These are phyloP conservation scores for Amphicarpaea edgeworthii DNA, from an alignment of 306 rosid genomes.

Conservation along the genomic window DNA sequence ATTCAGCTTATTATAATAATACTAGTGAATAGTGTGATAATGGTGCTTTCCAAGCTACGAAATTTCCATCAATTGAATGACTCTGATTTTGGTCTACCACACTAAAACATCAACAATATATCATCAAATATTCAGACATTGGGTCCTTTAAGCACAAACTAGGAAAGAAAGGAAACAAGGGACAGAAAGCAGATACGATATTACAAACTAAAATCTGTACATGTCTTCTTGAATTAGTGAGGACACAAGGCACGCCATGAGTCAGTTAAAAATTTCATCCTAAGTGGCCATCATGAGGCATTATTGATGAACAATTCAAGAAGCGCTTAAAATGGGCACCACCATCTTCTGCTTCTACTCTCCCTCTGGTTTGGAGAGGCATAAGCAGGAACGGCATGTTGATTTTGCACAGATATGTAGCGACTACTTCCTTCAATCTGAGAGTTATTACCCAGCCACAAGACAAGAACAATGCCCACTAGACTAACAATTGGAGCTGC, in stretches of 20 bases:
- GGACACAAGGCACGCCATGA: slow-evolving; percentile 46
- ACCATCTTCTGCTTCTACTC: slow-evolving; percentile 85
- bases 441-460: slow-evolving; percentile 88
- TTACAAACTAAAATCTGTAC: slow-evolving; percentile 44
- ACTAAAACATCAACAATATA: slow-evolving; percentile 20
- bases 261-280: slow-evolving; percentile 47
- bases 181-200: background rate
- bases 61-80: background rate
- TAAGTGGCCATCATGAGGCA: slow-evolving; percentile 32
- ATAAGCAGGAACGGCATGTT: slow-evolving; percentile 44
- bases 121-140: slow-evolving; percentile 8
- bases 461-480: slow-evolving; percentile 79
- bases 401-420: slow-evolving; percentile 51
- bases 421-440: slow-evolving; percentile 54
- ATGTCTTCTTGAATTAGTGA: slow-evolving; percentile 36
- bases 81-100: slow-evolving; percentile 23
- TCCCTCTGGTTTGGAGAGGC: slow-evolving; percentile 66
- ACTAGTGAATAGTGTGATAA: too few species aligned
- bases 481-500: slow-evolving; percentile 94
- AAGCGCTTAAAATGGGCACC: slow-evolving; percentile 70
- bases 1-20: background rate
- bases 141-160: slow-evolving; percentile 43
- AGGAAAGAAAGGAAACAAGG: background rate
- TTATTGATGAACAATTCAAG: slow-evolving; percentile 35
- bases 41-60: slow-evolving; percentile 16